Evolutionary conservation across 352 stramenopile species (phyloP).

Genomic region (Globisporangium uncinulatum): DNA sequence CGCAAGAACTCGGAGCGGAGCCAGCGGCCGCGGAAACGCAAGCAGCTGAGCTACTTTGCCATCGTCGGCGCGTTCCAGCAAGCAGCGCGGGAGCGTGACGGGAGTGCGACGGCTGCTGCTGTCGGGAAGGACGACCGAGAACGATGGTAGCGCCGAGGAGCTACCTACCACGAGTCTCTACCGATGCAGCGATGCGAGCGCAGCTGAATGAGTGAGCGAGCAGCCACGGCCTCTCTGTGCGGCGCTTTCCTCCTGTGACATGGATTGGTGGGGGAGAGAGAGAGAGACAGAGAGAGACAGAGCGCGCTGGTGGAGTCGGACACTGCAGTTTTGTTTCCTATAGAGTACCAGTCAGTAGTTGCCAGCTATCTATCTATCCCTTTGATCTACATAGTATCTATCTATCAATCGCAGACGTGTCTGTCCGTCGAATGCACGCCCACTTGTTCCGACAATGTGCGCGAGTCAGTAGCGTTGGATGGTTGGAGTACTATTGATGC

Average conservation of each 20-base stretch:
- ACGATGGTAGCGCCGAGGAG: conserved; percentile 2
- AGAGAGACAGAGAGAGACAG: not conserved
- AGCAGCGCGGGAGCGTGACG: conserved; percentile 57
- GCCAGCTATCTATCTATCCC: conserved; percentile 12
- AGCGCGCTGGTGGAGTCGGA: no score
- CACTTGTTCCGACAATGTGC: no score
- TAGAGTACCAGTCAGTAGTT: not conserved
- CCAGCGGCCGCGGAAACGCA: conserved; percentile 41
- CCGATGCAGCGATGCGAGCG: no score
- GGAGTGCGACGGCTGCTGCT: conserved; percentile 24
- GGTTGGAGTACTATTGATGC: no score
- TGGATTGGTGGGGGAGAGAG: no score
- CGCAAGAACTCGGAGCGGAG: conserved; percentile 41
- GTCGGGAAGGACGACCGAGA: conserved; percentile 3
- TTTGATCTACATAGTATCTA: not conserved
- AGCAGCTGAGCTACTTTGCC: conserved; percentile 76
- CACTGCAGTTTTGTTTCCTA: conserved; percentile 1
- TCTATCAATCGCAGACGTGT: no score
- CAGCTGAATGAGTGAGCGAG: not conserved
- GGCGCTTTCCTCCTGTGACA: no score
- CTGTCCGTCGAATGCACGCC: no score
- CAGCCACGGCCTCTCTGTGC: not conserved
- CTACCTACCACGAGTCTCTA: no score
- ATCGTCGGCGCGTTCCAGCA: conserved; percentile 79
- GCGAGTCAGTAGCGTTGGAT: no score